Base-by-base conservation (phyloP, 805 yeast species). In the Hanseniaspora clermontiae region DNA sequence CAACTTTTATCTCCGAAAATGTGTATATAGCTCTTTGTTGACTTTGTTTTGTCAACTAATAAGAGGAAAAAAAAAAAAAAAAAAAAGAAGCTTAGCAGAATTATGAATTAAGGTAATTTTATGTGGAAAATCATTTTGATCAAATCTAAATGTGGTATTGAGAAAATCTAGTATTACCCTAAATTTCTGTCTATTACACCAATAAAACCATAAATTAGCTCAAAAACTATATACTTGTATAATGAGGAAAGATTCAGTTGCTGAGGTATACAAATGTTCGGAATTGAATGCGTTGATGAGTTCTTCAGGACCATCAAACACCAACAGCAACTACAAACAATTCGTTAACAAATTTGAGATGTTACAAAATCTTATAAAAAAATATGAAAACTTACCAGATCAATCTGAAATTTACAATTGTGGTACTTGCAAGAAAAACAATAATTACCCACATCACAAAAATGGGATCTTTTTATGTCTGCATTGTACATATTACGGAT, bases 401-500 rank as follows among this genome's bases (percentile, higher is more conserved):
- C 50, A 53, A 20, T 17, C 37, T 9, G 57, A 53, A 32, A 15
- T 53, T 8, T 53, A 38, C 29, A 46, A 38, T 27, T 53, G 57
- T 24, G 49, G 51, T 3, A 53, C 57, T 9, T 53, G 57, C 32
- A 40, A 53, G 24, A 42, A 53, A 11, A 46, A 49, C n/a, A 43
- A 38, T 11, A 37, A 46, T 11, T 53, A 53, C 29, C 43, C 57
- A 12, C 37, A 53, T 38, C 51, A 46, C 20, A 46, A 43, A 8
- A 53, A 53, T 19, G 57, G 57, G 4, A 17, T 53, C 9, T 82
- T 75, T 62, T 77, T 84, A 74, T 86, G 95, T 66, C 66, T 86
- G 42, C 90, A 84, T 64, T 86, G 95, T 65, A 84, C 89, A 0
- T 81, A 79, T 64, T 79, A 83, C 55, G 91, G 91, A 1, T 86